phyloP scores from a whole-genome alignment of 352 stramenopile genomes.

The Phytophthora ohioensis region DNA sequence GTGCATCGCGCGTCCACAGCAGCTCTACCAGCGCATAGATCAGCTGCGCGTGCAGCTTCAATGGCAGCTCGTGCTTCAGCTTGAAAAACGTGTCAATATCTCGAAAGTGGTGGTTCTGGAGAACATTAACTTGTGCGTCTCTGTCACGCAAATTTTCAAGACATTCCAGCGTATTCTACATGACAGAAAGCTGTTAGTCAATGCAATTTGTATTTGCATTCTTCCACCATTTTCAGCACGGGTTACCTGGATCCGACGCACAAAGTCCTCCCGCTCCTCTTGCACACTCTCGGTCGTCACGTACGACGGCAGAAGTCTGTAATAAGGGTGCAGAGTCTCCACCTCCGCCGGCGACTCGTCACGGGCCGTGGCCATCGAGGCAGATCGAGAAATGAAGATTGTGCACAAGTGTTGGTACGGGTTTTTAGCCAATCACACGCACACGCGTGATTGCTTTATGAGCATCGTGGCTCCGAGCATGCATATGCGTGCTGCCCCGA shows the following conservation, averaged over 20 bases:
- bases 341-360: not conserved
- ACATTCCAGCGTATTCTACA: conserved; percentile 49
- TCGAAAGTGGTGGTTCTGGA: conserved; percentile 74
- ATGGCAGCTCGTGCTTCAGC: conserved; percentile 68
- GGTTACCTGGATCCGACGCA: conserved; percentile 51
- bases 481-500: conserved; percentile 1
- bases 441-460: conserved; percentile 5
- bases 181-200: not conserved
- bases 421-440: conserved; percentile 27
- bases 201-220: not conserved
- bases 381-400: conserved; percentile 24
- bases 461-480: not conserved
- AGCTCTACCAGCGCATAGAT: conserved; percentile 58
- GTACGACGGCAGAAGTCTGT: conserved; percentile 68
- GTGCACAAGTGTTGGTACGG: not conserved
- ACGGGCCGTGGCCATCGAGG: conserved; percentile 9
- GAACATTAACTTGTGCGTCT: not conserved
- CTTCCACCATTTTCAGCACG: not conserved
- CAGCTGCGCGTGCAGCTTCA: conserved; percentile 49
- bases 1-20: conserved; percentile 53
- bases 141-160: conserved; percentile 41
- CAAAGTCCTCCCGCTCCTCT: conserved; percentile 51
- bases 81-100: conserved; percentile 65
- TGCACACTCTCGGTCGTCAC: conserved; percentile 49
- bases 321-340: conserved; percentile 56